Conservation (phyloP, 352 stramenopile species). For the Phytopythium aichiense region DNA sequence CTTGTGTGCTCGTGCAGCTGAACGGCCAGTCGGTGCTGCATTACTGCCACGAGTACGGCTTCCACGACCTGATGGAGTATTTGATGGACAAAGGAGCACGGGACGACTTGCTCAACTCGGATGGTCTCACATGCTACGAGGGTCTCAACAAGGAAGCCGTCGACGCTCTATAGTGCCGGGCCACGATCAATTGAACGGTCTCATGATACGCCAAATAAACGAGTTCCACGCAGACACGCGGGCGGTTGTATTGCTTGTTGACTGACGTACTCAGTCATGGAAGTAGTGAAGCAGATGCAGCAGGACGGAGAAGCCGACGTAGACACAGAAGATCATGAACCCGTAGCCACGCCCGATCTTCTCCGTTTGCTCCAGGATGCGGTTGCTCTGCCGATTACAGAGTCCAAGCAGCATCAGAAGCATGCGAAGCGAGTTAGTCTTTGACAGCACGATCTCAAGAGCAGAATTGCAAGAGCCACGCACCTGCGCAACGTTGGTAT, state of each 20-base stretch:
- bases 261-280: constrained; percentile 36
- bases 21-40: constrained; percentile 92
- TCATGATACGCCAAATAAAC: neutral
- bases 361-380: constrained; percentile 70
- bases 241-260: neutral
- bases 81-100: constrained; percentile 93
- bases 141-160: constrained; percentile 86
- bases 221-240: neutral
- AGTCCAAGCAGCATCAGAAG: constrained; percentile 3
- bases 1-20: constrained; percentile 27
- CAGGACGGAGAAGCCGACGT: constrained; percentile 61
- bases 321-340: constrained; percentile 88
- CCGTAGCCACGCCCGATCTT: constrained; percentile 73
- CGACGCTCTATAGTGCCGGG: constrained; percentile 43
- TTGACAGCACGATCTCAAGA: neutral
- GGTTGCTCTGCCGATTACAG: constrained; percentile 44
- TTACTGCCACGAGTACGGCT: constrained; percentile 93
- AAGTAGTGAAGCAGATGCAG: constrained; percentile 82
- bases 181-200: neutral
- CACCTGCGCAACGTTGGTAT: constrained; percentile 70
- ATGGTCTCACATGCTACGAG: constrained; percentile 95
- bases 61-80: constrained; percentile 93
- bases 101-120: constrained; percentile 89
- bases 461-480: neutral
- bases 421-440: neutral